These are phyloP conservation scores for Tieghemostelium lacteum DNA, from an alignment of 78 protist genomes.

Conservation along the genomic window DNA sequence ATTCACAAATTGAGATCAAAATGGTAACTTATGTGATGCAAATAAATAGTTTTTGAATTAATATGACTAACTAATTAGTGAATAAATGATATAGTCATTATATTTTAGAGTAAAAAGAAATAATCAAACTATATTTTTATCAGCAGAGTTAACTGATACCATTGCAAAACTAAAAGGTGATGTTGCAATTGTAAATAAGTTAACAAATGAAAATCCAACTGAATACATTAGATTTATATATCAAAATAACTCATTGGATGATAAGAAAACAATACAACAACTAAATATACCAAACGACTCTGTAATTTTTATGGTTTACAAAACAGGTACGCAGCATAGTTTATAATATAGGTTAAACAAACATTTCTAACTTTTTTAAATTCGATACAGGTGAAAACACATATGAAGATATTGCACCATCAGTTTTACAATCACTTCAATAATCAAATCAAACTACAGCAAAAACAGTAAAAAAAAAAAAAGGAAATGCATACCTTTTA, in stretches of 20 bases:
- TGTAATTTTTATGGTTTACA: conserved; percentile 57
- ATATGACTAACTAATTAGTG: too few species aligned
- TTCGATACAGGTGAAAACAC: conserved; percentile 7
- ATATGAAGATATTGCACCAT: conserved; percentile 41
- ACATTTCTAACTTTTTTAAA: too few species aligned
- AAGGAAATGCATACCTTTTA: neutral
- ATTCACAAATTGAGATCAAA: neutral
- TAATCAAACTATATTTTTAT: conserved; percentile 63
- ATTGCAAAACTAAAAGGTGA: conserved; percentile 37
- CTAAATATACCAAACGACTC: conserved; percentile 42
- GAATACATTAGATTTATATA: conserved; percentile 41
- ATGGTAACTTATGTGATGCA: too few species aligned
- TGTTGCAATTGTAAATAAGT: conserved; percentile 24
- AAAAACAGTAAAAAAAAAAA: too few species aligned
- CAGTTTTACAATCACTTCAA: neutral
- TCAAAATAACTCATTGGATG: conserved; percentile 9
- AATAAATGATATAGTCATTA: too few species aligned
- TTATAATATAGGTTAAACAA: too few species aligned
- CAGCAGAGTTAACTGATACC: conserved; percentile 51
- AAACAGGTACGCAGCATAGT: conserved; percentile 31
- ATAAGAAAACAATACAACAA: conserved; percentile 43
- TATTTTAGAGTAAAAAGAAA: conserved; percentile 61
- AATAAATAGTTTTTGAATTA: too few species aligned
- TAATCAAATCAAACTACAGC: neutral
- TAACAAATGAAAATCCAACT: conserved; percentile 1